Base-by-base conservation (phyloP, 352 stramenopile species). In the Phytophthora pisi region DNA sequence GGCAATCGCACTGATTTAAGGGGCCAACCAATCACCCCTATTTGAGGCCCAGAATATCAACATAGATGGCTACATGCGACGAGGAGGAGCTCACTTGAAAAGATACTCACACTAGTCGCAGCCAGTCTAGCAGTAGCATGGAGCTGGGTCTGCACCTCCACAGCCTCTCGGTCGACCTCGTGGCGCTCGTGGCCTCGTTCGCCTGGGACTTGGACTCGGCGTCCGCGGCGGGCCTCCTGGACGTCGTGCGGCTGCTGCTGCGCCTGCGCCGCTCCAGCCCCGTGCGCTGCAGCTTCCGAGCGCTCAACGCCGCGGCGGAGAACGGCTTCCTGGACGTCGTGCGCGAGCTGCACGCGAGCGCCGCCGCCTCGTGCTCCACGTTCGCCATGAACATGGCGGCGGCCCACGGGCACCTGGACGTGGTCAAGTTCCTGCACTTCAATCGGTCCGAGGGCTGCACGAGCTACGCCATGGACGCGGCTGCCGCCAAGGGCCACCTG, bases 381-480 rank as follows among this genome's bases (percentile, higher is more conserved):
- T 67, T 75, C 24, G 71, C 71, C 5, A 75, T 78, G 72, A 74
- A 76, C 47, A 70, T 69, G 62, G 71, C 63, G 38, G 72, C 72
- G n/a, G 72, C 67, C 36, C 70, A 68, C 52, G 72, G 72, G 7
- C 63, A 76, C 47, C 28, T 73, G 36, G 57, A 63, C 4, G 49
- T 71, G 38, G 57, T 77, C 15, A 36, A 60, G 43, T 84, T 81
- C 59, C 70, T 84, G 18, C 73, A 81, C 40, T 59, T 50, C 8
- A 64, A 71, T 18, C 76, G 76, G 15, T 20, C 42, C 6, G 76
- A 84, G 57, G 73, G 72, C 38, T 81, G 70, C 66, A 81, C 72
- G 1, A 60, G 66, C 24, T 72, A 77, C 51, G 76, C 76, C 5
- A 79, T 84, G 76, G 68, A 81, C 56, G 72, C 70, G 4, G 73